Evolutionary conservation across 2,329 filamentous ascomycete genomes (phyloP).

Genomic region (Colletotrichum karsti): DNA sequence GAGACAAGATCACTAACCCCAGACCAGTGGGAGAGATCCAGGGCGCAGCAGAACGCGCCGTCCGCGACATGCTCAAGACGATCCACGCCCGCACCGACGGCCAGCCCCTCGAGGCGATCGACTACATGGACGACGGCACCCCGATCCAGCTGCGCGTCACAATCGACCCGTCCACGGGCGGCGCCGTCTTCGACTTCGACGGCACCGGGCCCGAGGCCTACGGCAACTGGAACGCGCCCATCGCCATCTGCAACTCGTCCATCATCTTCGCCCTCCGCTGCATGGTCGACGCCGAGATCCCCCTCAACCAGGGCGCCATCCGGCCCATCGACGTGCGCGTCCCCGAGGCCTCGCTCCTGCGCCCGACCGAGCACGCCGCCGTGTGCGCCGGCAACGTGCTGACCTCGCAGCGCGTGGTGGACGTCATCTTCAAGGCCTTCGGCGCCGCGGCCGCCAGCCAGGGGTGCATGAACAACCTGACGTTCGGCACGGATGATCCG

Average conservation of each 20-base stretch:
- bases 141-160: slow-evolving; percentile 79
- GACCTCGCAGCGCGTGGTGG: slow-evolving; percentile 50
- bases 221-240: slow-evolving; percentile 39
- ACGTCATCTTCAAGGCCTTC: slow-evolving; percentile 81
- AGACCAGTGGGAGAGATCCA: slow-evolving; percentile 76
- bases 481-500: slow-evolving; percentile 73
- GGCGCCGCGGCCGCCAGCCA: slow-evolving; percentile 78
- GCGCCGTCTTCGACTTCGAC: slow-evolving; percentile 70
- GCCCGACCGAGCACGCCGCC: slow-evolving; percentile 40
- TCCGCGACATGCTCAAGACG: slow-evolving; percentile 76
- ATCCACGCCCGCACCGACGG: slow-evolving; percentile 76
- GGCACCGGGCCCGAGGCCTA: slow-evolving; percentile 40
- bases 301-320: slow-evolving; percentile 62
- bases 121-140: slow-evolving; percentile 89
- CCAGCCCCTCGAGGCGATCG: slow-evolving; percentile 75
- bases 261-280: slow-evolving; percentile 44
- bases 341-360: slow-evolving; percentile 62
- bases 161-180: slow-evolving; percentile 78
- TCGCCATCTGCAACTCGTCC: slow-evolving; percentile 42
- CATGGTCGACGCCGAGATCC: slow-evolving; percentile 42
- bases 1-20: slow-evolving; percentile 58
- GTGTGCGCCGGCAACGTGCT: slow-evolving; percentile 42
- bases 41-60: slow-evolving; percentile 79
- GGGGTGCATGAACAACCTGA: slow-evolving; percentile 84
- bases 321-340: slow-evolving; percentile 79